A percentile compares a stretch with the other conserved stretches of the same genome.
Evolutionary conservation across 768 basidiomycete genomes (phyloP).

Genomic region (Calocybe cyanea): DNA sequence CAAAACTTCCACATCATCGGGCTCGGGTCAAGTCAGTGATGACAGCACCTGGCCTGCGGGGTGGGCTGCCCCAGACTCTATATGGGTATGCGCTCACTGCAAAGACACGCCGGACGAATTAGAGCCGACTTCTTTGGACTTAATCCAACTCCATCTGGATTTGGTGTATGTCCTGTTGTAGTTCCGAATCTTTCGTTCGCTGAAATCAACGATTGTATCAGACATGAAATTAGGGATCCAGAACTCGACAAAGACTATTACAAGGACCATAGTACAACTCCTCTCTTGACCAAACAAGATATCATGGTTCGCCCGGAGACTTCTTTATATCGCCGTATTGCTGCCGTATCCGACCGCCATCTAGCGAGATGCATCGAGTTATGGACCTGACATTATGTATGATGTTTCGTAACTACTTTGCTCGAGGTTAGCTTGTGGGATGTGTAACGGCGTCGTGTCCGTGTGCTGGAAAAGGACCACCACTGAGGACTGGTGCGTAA

Average conservation of each 20-base stretch:
- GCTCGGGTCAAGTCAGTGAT: not conserved
- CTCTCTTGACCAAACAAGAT: not conserved
- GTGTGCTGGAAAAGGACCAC: no score
- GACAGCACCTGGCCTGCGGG: not conserved
- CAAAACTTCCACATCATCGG: not conserved
- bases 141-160: conserved; percentile 29
- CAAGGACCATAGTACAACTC: conserved; percentile 20
- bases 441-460: no score
- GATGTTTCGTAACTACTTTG: no score
- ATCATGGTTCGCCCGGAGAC: no score
- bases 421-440: no score
- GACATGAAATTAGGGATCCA: conserved; percentile 18
- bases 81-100: conserved; percentile 36
- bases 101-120: conserved; percentile 34
- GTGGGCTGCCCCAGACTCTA: not conserved
- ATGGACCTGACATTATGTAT: no score
- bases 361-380: no score
- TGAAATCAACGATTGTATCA: conserved; percentile 3
- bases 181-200: not conserved
- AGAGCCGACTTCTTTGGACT: conserved; percentile 21
- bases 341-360: no score
- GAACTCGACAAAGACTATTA: conserved; percentile 26
- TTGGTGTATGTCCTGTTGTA: conserved; percentile 15
- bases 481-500: no score
- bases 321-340: no score